Evolutionary conservation across 371 early-diverging fungal genomes (phyloP).

Genomic region (Mucor circinelloides): DNA sequence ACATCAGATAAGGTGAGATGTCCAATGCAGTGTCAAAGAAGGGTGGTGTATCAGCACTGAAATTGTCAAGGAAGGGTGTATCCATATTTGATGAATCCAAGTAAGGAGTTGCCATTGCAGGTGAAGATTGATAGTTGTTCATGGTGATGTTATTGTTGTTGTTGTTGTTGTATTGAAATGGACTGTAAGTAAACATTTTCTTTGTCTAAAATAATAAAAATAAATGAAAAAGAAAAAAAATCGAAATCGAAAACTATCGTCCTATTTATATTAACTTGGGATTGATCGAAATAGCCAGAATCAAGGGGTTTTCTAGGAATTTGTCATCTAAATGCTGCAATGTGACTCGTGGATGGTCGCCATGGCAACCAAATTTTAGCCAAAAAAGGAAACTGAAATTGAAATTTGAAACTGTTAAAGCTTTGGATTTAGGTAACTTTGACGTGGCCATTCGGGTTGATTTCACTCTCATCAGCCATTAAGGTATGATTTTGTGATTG

Average conservation of each 20-base stretch:
- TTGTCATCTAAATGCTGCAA: background rate
- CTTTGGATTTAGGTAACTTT: background rate
- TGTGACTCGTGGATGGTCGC: conserved; percentile 1
- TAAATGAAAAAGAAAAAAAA: conserved; percentile 2
- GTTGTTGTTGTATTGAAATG: background rate
- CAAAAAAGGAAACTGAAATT: background rate
- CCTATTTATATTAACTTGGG: conserved; percentile 8
- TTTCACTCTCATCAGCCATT: background rate
- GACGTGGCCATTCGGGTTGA: conserved; percentile 1
- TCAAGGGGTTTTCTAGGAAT: background rate
- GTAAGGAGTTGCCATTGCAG: conserved; percentile 16
- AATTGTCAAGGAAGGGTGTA: conserved; percentile 14
- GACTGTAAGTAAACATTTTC: background rate
- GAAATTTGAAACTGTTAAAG: background rate
- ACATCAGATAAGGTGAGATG: conserved; percentile 12
- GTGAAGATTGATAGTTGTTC: background rate
- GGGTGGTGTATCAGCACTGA: conserved; percentile 11
- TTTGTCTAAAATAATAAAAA: background rate
- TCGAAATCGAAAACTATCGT: background rate
- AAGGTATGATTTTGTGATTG: background rate
- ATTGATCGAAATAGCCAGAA: background rate
- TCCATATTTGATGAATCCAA: conserved; percentile 12
- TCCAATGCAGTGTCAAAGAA: conserved; percentile 12
- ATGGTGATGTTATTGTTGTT: background rate
- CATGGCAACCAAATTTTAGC: conserved; percentile 14